Percentiles rank a stretch among this genome's conserved stretches.
Conservation (phyloP, 108 stramenopile species). For the Cyclostephanos tholiformis region DNA sequence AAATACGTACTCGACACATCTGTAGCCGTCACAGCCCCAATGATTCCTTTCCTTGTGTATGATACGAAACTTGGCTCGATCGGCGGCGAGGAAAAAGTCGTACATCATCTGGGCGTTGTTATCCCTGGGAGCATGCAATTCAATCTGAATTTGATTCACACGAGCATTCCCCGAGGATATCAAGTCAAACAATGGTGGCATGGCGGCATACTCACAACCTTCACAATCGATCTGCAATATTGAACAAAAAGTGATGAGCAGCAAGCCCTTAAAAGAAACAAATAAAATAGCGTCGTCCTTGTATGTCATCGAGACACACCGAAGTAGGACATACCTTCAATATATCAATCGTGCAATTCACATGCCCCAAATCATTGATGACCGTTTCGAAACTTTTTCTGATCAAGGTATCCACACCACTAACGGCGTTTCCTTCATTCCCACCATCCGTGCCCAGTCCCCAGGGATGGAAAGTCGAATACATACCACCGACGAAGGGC, state of each 20-base stretch:
- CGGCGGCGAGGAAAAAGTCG: slow-evolving; percentile 29
- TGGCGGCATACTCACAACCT: slow-evolving; percentile 25
- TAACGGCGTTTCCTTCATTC: neutral
- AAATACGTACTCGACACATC: slow-evolving; percentile 32
- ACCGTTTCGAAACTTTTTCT: slow-evolving; percentile 27
- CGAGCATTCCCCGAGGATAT: slow-evolving; percentile 20
- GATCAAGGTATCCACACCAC: neutral
- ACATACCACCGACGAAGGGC: slow-evolving; percentile 27
- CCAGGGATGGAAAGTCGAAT: slow-evolving; percentile 44
- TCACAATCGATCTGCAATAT: slow-evolving; percentile 31
- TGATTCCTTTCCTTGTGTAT: slow-evolving; percentile 48
- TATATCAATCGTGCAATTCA: slow-evolving; percentile 37
- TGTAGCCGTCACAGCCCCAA: slow-evolving; percentile 30
- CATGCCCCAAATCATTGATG: slow-evolving; percentile 39
- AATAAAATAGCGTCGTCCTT: too few relatives aligned
- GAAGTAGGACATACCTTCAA: slow-evolving; percentile 13
- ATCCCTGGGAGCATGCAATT: slow-evolving; percentile 21
- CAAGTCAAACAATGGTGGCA: slow-evolving; percentile 38
- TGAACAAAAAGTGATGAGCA: neutral
- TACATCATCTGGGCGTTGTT: neutral
- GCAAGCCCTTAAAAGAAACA: neutral
- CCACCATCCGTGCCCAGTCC: slow-evolving; percentile 37
- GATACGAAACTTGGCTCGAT: slow-evolving; percentile 33
- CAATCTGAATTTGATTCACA: slow-evolving; percentile 37
- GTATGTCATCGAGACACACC: too few relatives aligned